Conservation (phyloP, 2,329 filamentous ascomycete species). For the Mycocentrospora acerina region DNA sequence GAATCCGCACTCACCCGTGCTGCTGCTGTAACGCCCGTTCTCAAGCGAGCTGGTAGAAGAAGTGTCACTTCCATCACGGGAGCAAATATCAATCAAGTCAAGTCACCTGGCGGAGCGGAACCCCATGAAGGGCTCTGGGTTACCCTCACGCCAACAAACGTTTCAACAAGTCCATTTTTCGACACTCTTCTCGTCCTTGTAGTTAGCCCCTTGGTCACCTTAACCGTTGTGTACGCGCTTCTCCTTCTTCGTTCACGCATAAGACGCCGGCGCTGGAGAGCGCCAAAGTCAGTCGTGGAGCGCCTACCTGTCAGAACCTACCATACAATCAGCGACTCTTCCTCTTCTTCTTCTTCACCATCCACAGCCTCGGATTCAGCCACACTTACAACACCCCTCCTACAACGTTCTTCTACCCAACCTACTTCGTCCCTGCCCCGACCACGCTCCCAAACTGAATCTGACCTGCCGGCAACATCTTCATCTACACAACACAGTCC, state of each 20-base stretch:
- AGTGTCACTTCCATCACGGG: constrained; percentile 21
- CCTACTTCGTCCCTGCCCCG: constrained; percentile 50
- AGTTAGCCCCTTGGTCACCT: constrained; percentile 85
- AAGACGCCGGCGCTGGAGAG: constrained; percentile 85
- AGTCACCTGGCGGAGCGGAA: constrained; percentile 29
- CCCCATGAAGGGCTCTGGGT: constrained; percentile 86
- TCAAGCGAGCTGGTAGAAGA: constrained; percentile 11
- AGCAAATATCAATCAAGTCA: constrained; percentile 17
- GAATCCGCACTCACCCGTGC: constrained; percentile 7
- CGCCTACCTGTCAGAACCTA: constrained; percentile 94
- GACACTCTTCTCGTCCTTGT: constrained; percentile 97
- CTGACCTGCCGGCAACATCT: constrained; percentile 53
- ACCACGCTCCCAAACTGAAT: constrained; percentile 66
- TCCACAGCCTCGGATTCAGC: constrained; percentile 64
- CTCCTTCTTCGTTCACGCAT: constrained; percentile 86
- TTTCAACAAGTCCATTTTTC: constrained; percentile 88
- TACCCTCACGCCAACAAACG: constrained; percentile 87
- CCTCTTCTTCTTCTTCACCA: constrained; percentile 47
- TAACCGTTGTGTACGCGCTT: constrained; percentile 89
- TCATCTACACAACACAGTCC: constrained; percentile 26
- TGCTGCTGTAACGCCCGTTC: constrained; percentile 13
- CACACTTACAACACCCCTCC: constrained; percentile 77
- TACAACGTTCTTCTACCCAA: constrained; percentile 53
- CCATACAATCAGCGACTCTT: constrained; percentile 72
- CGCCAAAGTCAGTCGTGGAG: constrained; percentile 95